A percentile compares a stretch with the other conserved stretches of the same genome.
Evolutionary conservation across 495 filamentous ascomycete genomes (phyloP).

Genomic region (Filosporella fistucella): DNA sequence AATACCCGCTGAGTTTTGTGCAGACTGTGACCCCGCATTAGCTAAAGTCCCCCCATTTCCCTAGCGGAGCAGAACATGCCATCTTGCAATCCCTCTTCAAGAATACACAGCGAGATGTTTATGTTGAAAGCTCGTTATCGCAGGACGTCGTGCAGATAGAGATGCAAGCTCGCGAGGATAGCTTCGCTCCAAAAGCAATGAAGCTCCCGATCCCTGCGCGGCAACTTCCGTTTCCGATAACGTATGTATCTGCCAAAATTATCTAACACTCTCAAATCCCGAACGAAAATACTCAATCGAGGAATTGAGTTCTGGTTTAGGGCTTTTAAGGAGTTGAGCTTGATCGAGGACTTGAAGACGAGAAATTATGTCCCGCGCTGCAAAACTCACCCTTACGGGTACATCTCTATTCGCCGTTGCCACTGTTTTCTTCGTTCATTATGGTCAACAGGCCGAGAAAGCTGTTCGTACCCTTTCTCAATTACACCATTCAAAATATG

Average conservation of each 20-base stretch:
- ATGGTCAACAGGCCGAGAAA: slow-evolving; percentile 80
- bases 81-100: slow-evolving; percentile 19
- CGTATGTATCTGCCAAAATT: no score
- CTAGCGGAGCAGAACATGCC: slow-evolving; percentile 6
- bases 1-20: slow-evolving; percentile 97
- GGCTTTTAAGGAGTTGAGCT: no score
- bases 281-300: no score
- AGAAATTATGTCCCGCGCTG: slow-evolving; percentile 75
- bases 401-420: slow-evolving; percentile 71
- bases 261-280: no score
- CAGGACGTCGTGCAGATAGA: slow-evolving; percentile 13
- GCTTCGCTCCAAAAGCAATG: slow-evolving; percentile 13
- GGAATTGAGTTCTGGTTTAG: no score
- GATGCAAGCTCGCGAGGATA: not conserved
- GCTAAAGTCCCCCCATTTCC: not conserved
- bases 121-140: slow-evolving; percentile 13
- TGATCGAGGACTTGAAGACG: no score
- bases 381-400: slow-evolving; percentile 76
- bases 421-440: slow-evolving; percentile 85
- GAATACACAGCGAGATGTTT: slow-evolving; percentile 3
- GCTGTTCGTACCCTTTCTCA: slow-evolving; percentile 49
- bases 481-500: not conserved
- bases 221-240: slow-evolving; percentile 5
- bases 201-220: slow-evolving; percentile 11
- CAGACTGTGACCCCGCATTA: slow-evolving; percentile 60